Evolutionary conservation across 176 grass and related monocot genomes (phyloP), one percentile per base, ranked within the genome.

Genomic region (Musa schizocarpa): DNA sequence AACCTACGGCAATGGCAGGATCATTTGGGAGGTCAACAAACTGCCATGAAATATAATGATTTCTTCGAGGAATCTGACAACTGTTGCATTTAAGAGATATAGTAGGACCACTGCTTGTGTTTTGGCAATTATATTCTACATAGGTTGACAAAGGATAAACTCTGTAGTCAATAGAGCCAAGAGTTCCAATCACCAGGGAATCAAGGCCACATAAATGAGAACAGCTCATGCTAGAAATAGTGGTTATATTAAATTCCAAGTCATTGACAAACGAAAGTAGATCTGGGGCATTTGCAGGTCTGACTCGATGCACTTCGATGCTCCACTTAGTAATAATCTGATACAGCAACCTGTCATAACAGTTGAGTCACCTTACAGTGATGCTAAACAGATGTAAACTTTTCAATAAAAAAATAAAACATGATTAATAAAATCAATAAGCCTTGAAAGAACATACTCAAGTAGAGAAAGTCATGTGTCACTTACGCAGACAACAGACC

Each of bases 31-130:
- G 63, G 79, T 98, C 94, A 52, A 91, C 63, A 82, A 98, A 98
- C 53, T 98, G 90, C 94, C 94, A 98, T 25, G 94, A 93, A 62
- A 98, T 82, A 19, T 87, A 98, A 81, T 91, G 88, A 64, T 86
- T 87, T 69, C 94, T 91, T 54, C 88, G 82, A 66, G 88, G 94
- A 75, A 93, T 90, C 74, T 82, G 86, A 68, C 90, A 91, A 55
- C 82, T 78, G 24, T 85, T 81, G 75, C 90, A 98, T 72, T 88
- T 98, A 23, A 98, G 84, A 50, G 90, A 87, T 49, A 98, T 71
- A 21, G 84, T 89, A 53, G 90, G 94, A 14, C 94, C 94, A 54
- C 74, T 43, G 67, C 87, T 89, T 11, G 88, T 98, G 77, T 98
- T 98, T 76, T 88, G 88, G 71, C 94, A 98, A 65, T 23, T 83